These are phyloP conservation scores for Sarocladiaceae sp. DNA, from an alignment of 2,329 filamentous ascomycete genomes.

Conservation along the genomic window DNA sequence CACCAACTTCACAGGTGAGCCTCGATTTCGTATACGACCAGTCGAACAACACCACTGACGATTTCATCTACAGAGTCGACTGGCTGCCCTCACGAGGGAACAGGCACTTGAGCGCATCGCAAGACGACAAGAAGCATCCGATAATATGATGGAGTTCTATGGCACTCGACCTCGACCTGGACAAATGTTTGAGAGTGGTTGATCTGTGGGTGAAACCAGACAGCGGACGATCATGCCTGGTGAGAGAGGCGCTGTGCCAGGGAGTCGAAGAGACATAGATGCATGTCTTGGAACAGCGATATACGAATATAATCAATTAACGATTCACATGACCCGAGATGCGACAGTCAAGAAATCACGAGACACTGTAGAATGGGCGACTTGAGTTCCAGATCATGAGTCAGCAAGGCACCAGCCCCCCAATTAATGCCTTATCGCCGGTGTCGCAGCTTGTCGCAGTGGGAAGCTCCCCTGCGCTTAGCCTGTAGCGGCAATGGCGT, in stretches of 20 bases:
- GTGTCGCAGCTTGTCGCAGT: background rate
- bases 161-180: background rate
- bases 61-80: background rate
- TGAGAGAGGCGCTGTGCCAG: background rate
- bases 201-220: too few species aligned
- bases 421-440: conserved; percentile 2
- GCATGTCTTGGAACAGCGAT: too few species aligned
- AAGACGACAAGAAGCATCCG: background rate
- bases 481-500: conserved; percentile 3
- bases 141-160: conserved; percentile 4
- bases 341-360: too few species aligned
- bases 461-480: conserved; percentile 2
- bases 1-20: too few species aligned
- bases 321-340: too few species aligned
- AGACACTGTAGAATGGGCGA: too few species aligned
- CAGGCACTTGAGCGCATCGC: conserved; percentile 1
- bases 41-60: too few species aligned
- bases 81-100: background rate
- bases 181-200: conserved; percentile 8
- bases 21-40: too few species aligned
- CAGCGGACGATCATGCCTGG: too few species aligned
- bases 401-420: background rate
- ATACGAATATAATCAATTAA: too few species aligned
- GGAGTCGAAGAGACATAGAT: background rate
- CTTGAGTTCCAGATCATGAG: too few species aligned